Evolutionary conservation across 352 stramenopile species (phyloP).

Genomic region (Phytopythium oedochilum): DNA sequence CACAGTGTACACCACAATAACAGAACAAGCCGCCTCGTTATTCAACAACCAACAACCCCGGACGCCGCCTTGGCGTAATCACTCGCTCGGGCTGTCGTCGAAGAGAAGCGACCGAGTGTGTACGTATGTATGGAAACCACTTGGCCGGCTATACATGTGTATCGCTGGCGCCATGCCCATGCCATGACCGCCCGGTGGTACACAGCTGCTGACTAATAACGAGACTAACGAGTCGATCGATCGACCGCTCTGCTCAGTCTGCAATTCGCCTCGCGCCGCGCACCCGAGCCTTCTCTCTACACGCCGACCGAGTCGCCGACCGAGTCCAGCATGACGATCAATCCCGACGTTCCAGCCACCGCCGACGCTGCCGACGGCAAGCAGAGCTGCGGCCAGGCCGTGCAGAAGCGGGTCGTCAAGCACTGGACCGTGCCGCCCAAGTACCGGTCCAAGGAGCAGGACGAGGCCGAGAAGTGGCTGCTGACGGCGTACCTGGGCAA

Average conservation of each 20-base stretch:
- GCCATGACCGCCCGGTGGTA: too few relatives aligned
- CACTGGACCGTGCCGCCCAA: constrained; percentile 56
- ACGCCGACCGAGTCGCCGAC: neutral
- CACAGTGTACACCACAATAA: too few relatives aligned
- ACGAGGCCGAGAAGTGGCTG: constrained; percentile 46
- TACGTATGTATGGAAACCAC: too few relatives aligned
- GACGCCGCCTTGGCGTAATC: neutral
- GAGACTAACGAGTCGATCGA: too few relatives aligned
- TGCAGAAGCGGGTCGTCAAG: constrained; percentile 19
- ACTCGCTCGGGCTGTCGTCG: neutral
- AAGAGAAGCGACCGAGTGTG: too few relatives aligned
- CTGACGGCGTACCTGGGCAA: constrained; percentile 50
- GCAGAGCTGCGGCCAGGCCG: constrained; percentile 22
- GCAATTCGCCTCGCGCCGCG: constrained; percentile 3
- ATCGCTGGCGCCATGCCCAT: too few relatives aligned
- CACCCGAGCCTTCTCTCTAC: neutral
- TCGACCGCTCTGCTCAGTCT: neutral
- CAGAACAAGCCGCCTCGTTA: too few relatives aligned
- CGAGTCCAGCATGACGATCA: neutral
- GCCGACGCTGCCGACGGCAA: constrained; percentile 6
- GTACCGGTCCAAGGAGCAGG: constrained; percentile 37
- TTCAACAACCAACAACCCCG: too few relatives aligned
- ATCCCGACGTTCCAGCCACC: neutral
- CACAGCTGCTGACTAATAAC: too few relatives aligned
- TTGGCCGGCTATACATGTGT: too few relatives aligned